Percentiles rank a stretch among this genome's conserved stretches.
These are phyloP conservation scores for Globisporangium nunn DNA, from an alignment of 352 stramenopile genomes.

Conservation along the genomic window DNA sequence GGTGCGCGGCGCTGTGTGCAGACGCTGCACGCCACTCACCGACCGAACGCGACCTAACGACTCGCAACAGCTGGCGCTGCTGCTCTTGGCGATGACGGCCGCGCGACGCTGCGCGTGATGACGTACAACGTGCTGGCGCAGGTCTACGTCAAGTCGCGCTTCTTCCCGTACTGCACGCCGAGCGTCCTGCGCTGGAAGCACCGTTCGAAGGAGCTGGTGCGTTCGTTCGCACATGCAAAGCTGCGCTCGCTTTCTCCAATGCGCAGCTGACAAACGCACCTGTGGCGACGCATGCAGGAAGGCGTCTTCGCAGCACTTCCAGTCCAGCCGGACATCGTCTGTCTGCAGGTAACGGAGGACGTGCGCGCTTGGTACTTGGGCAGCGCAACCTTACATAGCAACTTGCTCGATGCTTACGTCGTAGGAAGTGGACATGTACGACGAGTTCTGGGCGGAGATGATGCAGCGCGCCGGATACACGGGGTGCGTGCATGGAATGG, in stretches of 20 bases:
- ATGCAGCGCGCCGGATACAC: conserved; percentile 59
- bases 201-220: conserved; percentile 56
- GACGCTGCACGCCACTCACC: neutral
- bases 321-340: conserved; percentile 65
- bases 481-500: conserved; percentile 25
- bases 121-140: conserved; percentile 85
- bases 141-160: conserved; percentile 69
- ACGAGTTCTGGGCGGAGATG: conserved; percentile 53
- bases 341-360: conserved; percentile 31
- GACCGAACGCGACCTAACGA: too few species aligned
- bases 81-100: neutral
- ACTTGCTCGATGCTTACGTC: neutral
- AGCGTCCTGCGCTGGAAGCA: conserved; percentile 66
- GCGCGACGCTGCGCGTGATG: conserved; percentile 62
- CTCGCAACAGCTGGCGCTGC: neutral
- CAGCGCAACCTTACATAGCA: too few species aligned
- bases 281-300: conserved; percentile 20
- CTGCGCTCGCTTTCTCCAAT: too few species aligned
- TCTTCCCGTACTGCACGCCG: conserved; percentile 74
- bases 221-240: neutral
- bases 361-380: too few species aligned
- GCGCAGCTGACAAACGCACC: too few species aligned
- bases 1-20: neutral
- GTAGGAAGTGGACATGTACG: conserved; percentile 76
- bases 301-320: conserved; percentile 46